phyloP scores from a whole-genome alignment of 805 yeast genomes.

The Yamadazyma olivae region DNA sequence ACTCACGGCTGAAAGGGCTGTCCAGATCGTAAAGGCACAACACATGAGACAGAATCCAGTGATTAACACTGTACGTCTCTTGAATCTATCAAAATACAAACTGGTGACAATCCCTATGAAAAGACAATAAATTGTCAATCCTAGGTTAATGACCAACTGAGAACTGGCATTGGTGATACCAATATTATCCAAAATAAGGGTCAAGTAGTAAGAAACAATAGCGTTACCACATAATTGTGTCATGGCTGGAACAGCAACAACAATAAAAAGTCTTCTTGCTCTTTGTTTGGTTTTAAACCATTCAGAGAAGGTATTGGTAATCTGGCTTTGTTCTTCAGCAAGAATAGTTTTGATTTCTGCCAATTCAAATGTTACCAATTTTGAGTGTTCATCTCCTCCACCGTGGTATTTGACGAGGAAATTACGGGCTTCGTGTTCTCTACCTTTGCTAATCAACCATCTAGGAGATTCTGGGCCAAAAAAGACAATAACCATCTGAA shows the following conservation, averaged over 20 bases:
- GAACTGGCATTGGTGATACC: constrained; percentile 44
- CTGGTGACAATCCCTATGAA: background rate
- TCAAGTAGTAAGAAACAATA: constrained; percentile 47
- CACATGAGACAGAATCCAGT: constrained; percentile 17
- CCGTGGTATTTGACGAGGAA: background rate
- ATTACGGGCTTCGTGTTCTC: constrained; percentile 24
- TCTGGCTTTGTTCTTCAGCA: constrained; percentile 29
- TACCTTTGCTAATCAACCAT: constrained; percentile 33
- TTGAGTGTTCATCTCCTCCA: constrained; percentile 1
- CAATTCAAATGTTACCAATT: constrained; percentile 11
- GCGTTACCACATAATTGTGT: constrained; percentile 44
- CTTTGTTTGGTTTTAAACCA: constrained; percentile 8
- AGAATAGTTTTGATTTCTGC: constrained; percentile 15
- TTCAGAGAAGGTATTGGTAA: constrained; percentile 2
- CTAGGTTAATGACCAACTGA: constrained; percentile 49
- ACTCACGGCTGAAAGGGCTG: constrained; percentile 20
- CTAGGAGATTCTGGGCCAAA: constrained; percentile 50
- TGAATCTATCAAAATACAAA: constrained; percentile 1
- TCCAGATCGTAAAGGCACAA: background rate
- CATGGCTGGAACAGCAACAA: constrained; percentile 6
- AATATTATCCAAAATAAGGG: constrained; percentile 46
- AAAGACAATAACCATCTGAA: constrained; percentile 35
- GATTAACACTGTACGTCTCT: constrained; percentile 5
- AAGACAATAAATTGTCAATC: constrained; percentile 11
- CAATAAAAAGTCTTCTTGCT: constrained; percentile 10